Conservation (phyloP, 2,329 filamentous ascomycete species). For the Cladosporium sphaerospermum region DNA sequence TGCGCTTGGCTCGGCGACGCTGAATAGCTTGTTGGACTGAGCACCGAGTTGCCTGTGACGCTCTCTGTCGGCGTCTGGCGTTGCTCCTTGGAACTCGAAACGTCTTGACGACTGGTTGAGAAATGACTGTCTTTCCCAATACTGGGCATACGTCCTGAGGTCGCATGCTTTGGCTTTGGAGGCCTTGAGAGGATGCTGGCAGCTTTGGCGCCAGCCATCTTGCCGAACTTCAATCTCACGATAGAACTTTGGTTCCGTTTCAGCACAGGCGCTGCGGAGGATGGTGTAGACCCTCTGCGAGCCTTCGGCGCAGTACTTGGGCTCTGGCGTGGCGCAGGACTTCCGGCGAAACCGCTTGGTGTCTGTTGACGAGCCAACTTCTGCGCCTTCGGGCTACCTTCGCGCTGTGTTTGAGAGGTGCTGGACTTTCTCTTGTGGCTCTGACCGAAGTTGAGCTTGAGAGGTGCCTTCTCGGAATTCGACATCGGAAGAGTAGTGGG, state of each 20-base stretch:
- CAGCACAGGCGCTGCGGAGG: not conserved
- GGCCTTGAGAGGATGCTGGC: slow-evolving; percentile 1
- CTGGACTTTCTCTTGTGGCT: slow-evolving; percentile 24
- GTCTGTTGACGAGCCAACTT: slow-evolving; percentile 17
- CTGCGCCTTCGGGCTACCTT: slow-evolving; percentile 23
- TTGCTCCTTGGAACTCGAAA: not conserved
- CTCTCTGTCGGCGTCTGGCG: slow-evolving; percentile 9
- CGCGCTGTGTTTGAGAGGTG: slow-evolving; percentile 15
- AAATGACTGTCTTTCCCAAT: not conserved
- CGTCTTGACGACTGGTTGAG: no score
- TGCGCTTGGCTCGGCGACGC: slow-evolving; percentile 13
- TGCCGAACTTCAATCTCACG: slow-evolving; percentile 8
- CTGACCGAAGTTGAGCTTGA: slow-evolving; percentile 21
- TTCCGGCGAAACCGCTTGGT: not conserved
- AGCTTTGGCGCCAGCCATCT: not conserved
- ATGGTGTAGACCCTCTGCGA: slow-evolving; percentile 1
- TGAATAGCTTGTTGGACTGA: slow-evolving; percentile 14
- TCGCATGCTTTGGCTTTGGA: not conserved
- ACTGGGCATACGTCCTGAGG: not conserved
- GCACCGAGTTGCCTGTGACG: slow-evolving; percentile 4
- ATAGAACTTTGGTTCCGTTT: slow-evolving; percentile 5
- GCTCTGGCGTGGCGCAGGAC: slow-evolving; percentile 2
- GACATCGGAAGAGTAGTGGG: slow-evolving; percentile 12
- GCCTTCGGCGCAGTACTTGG: slow-evolving; percentile 1
- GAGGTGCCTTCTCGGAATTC: slow-evolving; percentile 18